phyloP scores from a whole-genome alignment of 1,139 yeast species.

The Geotrichum citri-aurantii region DNA sequence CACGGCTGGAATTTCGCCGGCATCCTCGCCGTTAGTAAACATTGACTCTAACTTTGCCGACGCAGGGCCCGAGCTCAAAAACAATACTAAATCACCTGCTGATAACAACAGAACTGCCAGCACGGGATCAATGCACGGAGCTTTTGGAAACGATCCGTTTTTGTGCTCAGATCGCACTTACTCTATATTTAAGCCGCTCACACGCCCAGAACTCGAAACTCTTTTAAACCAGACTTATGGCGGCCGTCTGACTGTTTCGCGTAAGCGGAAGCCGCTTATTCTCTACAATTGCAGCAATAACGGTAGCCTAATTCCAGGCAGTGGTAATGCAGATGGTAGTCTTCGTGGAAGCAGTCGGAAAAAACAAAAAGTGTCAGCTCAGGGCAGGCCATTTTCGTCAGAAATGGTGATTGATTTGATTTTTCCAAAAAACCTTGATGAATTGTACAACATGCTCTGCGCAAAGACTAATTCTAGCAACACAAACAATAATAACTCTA shows the following conservation, averaged over 20 bases:
- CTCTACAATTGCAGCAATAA: not conserved
- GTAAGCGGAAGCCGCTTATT: constrained; percentile 14
- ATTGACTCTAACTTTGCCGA: not conserved
- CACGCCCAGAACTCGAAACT: not conserved
- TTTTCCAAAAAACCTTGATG: constrained; percentile 13
- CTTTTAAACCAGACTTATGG: constrained; percentile 9
- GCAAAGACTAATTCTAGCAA: constrained; percentile 3
- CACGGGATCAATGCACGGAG: not conserved
- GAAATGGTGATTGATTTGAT: constrained; percentile 17
- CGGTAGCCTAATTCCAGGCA: not conserved
- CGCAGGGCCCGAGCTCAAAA: not conserved
- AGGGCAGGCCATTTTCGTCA: constrained; percentile 16
- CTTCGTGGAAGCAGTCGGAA: not conserved
- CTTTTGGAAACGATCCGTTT: not conserved
- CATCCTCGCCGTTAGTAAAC: not conserved
- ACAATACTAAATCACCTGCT: not conserved
- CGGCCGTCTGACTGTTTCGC: constrained; percentile 12
- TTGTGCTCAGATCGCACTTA: constrained; percentile 9
- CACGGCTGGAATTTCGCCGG: not conserved
- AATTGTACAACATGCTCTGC: constrained; percentile 13
- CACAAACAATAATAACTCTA: not conserved
- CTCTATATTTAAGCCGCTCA: constrained; percentile 5
- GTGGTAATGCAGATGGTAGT: not conserved
- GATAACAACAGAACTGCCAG: not conserved
- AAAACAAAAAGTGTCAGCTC: constrained; percentile 4